phyloP scores from a whole-genome alignment of 148 eudicot genomes.

The Rhododendron griersonianum region DNA sequence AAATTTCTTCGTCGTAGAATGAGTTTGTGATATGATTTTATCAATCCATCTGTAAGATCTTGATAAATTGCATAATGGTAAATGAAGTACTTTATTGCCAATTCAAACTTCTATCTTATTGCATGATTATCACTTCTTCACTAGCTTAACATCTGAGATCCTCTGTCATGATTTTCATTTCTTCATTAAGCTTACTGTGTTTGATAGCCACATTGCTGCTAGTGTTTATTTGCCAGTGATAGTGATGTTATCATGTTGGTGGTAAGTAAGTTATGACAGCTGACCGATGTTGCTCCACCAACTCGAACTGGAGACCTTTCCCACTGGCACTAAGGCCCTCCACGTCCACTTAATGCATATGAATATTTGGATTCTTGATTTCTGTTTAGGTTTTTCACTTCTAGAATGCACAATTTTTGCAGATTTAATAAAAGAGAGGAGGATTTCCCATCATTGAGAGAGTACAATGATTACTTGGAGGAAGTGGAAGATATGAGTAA shows the following conservation, averaged over 20 bases:
- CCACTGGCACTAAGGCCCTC: not conserved
- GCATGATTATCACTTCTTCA: not conserved
- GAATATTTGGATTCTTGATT: not conserved
- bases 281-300: not conserved
- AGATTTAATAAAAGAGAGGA: conserved; percentile 93
- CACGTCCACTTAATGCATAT: not conserved
- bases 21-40: not conserved
- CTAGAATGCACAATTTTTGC: conserved; percentile 2
- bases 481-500: conserved; percentile 96
- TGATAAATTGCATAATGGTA: not conserved
- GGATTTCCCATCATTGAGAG: conserved; percentile 74
- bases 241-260: not conserved
- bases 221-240: not conserved
- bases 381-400: not conserved
- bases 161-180: not conserved
- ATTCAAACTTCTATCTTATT: not conserved
- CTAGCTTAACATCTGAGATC: not conserved
- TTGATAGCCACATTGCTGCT: not conserved
- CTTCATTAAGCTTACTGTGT: not conserved
- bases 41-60: not conserved
- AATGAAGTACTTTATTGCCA: not conserved
- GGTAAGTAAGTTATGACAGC: not conserved
- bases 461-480: conserved; percentile 94
- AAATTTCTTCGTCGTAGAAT: too few species aligned
- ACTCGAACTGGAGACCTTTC: not conserved